Base-by-base conservation (phyloP, 169 alveolate genomes). In the Cyclospora cayetanensis region DNA sequence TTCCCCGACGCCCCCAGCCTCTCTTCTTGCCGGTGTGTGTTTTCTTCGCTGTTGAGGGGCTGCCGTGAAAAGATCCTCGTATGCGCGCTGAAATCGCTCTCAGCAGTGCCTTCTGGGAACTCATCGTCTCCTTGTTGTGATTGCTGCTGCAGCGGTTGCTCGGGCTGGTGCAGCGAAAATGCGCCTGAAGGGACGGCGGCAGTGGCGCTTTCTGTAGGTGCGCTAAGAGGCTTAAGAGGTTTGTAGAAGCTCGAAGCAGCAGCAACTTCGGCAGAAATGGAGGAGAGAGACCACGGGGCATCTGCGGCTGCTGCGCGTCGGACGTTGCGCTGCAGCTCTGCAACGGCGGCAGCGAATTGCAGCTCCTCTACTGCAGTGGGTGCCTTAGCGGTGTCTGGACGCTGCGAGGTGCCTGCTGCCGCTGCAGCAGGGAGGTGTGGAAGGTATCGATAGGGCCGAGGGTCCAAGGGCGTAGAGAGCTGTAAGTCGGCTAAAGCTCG, bases 391-490 rank as follows among this genome's bases (percentile, higher is more conserved):
- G n/a, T n/a, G n/a, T n/a, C n/a, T n/a, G n/a, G 70, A 9, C n/a
- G 70, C 70, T 55, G 70, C 70, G 70, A 7, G 4, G 34, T 22
- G 11, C 31, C 15, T 55, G 70, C 70, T 15, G 70, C 70, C 4
- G 70, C 70, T 15, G 70, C 70, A 11, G 70, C 70, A 11, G 70
- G 70, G 7, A 55, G 15, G 29, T 55, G 70, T 9, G 70, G 29
- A 9, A 55, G 70, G 70, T 55, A 55, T 22, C 70, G 9, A 29
- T 55, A 55, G 34, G 70, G 70, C 15, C 70, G 70, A 7, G 70
- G 70, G 70, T 55, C 70, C n/a, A 55, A 55, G 27, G 70, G 70
- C 34, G 31, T 29, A 11, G 70, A 55, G 70, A 55, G 70, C 70
- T 11, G 70, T 29, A 55, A 22, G 70, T 55, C 70, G 31, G 70